Base-by-base conservation (phyloP, 768 basidiomycete species). In the Russula griseocarnosa region DNA sequence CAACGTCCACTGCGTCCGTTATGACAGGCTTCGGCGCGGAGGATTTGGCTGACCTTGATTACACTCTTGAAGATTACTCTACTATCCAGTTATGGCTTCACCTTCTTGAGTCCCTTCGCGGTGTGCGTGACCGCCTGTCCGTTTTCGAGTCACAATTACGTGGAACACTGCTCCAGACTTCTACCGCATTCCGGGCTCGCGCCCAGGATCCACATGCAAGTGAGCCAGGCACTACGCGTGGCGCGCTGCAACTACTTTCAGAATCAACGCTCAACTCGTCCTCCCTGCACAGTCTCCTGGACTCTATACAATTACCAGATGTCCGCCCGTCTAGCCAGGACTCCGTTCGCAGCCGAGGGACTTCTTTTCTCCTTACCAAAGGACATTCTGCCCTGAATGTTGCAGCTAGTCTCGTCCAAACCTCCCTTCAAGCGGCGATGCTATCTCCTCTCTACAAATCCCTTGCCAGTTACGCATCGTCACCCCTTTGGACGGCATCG, bases 61-160 rank as follows among this genome's bases (percentile, higher is more conserved):
- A 97, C 70, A 87, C 90, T 2, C 77, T 86, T 4, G 86, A 92
- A 61, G 95, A 98, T 74, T 97, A 94, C 92, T 81, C 85, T 2
- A 80, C 85, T 32, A 93, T 98, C 62, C 95, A 97, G 73, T 75
- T 84, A 13, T 86, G 85, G 2, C 75, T 98, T 16, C 92, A 93
- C 71, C 80, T 95, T 44, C 82, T 98, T 46, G 86, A 90, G n/a
- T 85, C 90, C 38, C 88, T 87, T 30, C 84, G 88, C 5, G 81
- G 83, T 1, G 81, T 95, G 20, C 81, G 80, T 42, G 90, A 92
- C 46, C 85, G 87, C 26, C 75, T 94, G 30, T 69, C 72, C 4
- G 70, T 73, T 38, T 93, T 96, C 70, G 93, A 98, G 75, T 74
- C 73, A 5, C 89, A 86, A 67, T 71, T 98, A 53, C 81, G 82